phyloP scores from a whole-genome alignment of 768 basidiomycete genomes.

The Clitopilus hobsonii region DNA sequence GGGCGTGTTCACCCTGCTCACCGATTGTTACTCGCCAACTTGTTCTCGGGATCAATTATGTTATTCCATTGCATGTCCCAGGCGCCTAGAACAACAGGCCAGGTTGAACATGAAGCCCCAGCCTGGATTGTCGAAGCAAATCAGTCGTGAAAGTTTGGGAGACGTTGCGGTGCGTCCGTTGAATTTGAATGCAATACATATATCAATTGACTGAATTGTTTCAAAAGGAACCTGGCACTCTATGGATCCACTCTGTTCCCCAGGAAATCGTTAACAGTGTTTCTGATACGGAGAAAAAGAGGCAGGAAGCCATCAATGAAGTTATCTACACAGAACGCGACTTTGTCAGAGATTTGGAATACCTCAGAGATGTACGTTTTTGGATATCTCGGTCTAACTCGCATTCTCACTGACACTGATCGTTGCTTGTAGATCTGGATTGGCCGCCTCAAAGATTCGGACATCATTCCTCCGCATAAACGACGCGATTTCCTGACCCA shows the following conservation, averaged over 20 bases:
- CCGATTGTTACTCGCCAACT: slow-evolving; percentile 97
- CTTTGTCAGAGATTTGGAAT: slow-evolving; percentile 97
- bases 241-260: slow-evolving; percentile 97
- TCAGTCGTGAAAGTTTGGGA: slow-evolving; percentile 74
- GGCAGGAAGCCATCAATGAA: slow-evolving; percentile 98
- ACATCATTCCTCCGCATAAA: slow-evolving; percentile 72
- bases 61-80: slow-evolving; percentile 95
- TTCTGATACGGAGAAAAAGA: slow-evolving; percentile 87
- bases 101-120: slow-evolving; percentile 91
- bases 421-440: slow-evolving; percentile 69
- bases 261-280: slow-evolving; percentile 92
- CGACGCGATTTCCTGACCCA: slow-evolving; percentile 86
- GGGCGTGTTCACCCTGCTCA: slow-evolving; percentile 94
- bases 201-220: slow-evolving; percentile 2
- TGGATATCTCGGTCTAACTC: not conserved
- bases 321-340: slow-evolving; percentile 93
- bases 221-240: slow-evolving; percentile 50
- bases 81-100: slow-evolving; percentile 91
- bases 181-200: slow-evolving; percentile 2
- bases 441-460: slow-evolving; percentile 68
- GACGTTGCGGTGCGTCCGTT: slow-evolving; percentile 70
- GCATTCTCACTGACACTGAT: slow-evolving; percentile 2
- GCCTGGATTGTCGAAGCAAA: slow-evolving; percentile 82
- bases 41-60: slow-evolving; percentile 93
- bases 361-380: slow-evolving; percentile 81